Percentiles rank a stretch among this genome's conserved stretches.
Conservation (phyloP, 2,329 filamentous ascomycete species). For the Moelleriella libera region DNA sequence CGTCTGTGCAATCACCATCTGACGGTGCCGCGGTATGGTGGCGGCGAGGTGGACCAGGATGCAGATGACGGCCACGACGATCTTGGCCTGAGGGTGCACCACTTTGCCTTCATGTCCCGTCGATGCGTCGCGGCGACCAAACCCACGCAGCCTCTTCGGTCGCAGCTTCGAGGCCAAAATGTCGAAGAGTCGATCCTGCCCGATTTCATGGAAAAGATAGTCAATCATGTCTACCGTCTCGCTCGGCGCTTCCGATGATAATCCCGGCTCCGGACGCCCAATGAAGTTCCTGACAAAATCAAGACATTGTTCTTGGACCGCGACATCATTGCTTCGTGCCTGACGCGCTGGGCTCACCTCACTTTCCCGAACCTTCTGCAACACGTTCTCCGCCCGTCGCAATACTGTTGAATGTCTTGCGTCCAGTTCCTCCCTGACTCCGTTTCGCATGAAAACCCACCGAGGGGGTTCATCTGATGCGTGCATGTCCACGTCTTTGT, state of each 20-base stretch:
- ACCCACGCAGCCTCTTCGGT: conserved; percentile 40
- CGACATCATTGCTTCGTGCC: conserved; percentile 62
- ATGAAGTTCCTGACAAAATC: conserved; percentile 86
- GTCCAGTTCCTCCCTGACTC: conserved; percentile 17
- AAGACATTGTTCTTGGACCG: conserved; percentile 81
- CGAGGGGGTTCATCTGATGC: conserved; percentile 27
- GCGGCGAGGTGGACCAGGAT: conserved; percentile 83
- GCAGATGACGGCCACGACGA: conserved; percentile 65
- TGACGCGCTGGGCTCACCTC: conserved; percentile 56
- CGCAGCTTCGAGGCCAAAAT: conserved; percentile 69
- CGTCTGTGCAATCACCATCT: conserved; percentile 63
- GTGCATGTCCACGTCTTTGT: conserved; percentile 45
- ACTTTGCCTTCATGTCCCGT: conserved; percentile 29
- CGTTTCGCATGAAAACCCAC: conserved; percentile 19
- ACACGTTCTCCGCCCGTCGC: conserved; percentile 33
- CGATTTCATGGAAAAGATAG: conserved; percentile 61
- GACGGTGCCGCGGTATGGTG: conserved; percentile 62
- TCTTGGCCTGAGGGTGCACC: conserved; percentile 47
- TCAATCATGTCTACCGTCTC: conserved; percentile 67
- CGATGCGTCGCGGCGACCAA: conserved; percentile 25
- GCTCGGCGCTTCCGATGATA: conserved; percentile 31
- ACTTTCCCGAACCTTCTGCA: conserved; percentile 42
- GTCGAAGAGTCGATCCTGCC: conserved; percentile 64
- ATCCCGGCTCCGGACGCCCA: conserved; percentile 38
- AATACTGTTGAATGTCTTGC: conserved; percentile 25